phyloP scores from a whole-genome alignment of 176 grass and related monocot species.

The Alloteropsis semialata region DNA sequence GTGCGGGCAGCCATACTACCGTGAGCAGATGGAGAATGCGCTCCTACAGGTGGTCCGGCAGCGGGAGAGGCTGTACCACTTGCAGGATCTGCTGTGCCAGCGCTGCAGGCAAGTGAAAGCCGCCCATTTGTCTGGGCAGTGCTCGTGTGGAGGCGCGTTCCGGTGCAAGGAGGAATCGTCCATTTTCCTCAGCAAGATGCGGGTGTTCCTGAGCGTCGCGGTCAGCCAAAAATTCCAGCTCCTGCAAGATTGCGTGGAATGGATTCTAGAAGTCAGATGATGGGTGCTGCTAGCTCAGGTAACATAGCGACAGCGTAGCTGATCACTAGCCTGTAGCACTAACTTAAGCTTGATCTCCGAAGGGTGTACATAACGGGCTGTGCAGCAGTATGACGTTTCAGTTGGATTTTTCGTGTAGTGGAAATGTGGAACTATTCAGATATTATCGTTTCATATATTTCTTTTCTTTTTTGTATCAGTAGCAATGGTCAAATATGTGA shows the following conservation, averaged over 20 bases:
- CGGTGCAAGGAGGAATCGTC: conserved; percentile 59
- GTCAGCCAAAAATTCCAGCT: conserved; percentile 62
- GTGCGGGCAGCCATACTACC: conserved; percentile 81
- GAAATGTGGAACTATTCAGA: not conserved
- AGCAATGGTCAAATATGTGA: not conserved
- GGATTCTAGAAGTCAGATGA: conserved; percentile 70
- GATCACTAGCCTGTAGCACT: not conserved
- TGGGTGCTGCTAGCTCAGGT: not conserved
- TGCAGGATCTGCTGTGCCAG: conserved; percentile 84
- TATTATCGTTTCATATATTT: not conserved
- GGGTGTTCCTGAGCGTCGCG: conserved; percentile 57
- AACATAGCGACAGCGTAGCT: not conserved
- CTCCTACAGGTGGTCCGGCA: conserved; percentile 85
- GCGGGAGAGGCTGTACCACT: conserved; percentile 90
- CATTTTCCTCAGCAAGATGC: conserved; percentile 75
- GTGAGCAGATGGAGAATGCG: conserved; percentile 76
- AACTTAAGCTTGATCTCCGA: not conserved
- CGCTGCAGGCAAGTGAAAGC: conserved; percentile 92
- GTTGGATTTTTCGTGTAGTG: not conserved
- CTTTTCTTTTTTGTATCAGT: no score
- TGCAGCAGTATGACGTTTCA: not conserved
- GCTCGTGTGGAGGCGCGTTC: conserved; percentile 81
- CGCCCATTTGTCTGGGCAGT: conserved; percentile 76
- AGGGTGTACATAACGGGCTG: conserved; percentile 2
- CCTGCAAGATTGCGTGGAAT: conserved; percentile 63